Base-by-base conservation (phyloP, 495 filamentous ascomycete species). In the Annulohypoxylon maeteangense region DNA sequence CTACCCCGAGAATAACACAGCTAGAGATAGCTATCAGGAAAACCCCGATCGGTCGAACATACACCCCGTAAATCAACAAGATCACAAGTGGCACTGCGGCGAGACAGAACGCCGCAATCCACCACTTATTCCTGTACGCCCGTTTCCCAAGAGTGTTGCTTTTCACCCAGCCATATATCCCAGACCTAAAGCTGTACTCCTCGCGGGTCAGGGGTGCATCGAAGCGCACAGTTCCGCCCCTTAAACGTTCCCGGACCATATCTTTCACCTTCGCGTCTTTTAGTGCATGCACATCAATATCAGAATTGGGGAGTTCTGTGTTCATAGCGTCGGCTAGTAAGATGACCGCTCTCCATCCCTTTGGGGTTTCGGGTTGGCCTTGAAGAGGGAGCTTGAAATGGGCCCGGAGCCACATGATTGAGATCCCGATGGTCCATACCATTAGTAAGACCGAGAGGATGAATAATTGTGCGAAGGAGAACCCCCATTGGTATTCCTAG, bases 401-500 rank as follows among this genome's bases (percentile, higher is more conserved):
- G 0, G 65, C 60, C 11, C 51, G 34, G 3, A 58, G 27, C 67
- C 65, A 66, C 51, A 74, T 34, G 12, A 60, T 56, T 32, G 47
- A 59, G 1, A 61, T 65, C 5, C 71, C 67, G n/a, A 58, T 16
- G 4, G 62, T 62, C 74, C 74, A 76, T 2, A 69, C 27, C 1
- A 67, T 22, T n/a, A 71, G 11, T n/a, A 59, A 8, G 6, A 29
- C 14, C 6, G 45, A 4, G 0, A 60, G 1, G 48, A 64, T 59
- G 42, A 70, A 60, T 42, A 70, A 16, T 11, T 67, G 71, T 1
- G 44, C 18, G 38, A 67, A 70, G 0, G 67, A 67, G 54, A 68
- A 73, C 1, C 68, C 68, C 68, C 68, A 71, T 48, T 58, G 20
- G 36, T 64, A 64, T 55, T 64, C 22, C 61, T 64, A 40, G 34